A percentile compares a stretch with the other conserved stretches of the same genome.
phyloP scores from a whole-genome alignment of 2,329 filamentous ascomycete species.

The Aspergillus viridinutans region DNA sequence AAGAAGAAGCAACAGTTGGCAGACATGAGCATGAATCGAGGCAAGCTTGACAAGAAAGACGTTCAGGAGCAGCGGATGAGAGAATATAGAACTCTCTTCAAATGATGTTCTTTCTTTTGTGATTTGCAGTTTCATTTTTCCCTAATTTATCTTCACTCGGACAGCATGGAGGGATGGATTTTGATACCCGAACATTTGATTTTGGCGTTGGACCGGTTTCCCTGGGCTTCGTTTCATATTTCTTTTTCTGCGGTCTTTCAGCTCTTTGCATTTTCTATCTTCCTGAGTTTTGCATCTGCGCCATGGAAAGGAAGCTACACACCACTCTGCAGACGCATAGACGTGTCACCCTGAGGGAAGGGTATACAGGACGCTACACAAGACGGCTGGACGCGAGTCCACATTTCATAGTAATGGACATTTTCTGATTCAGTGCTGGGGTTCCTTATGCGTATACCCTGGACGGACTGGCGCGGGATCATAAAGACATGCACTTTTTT shows the following conservation, averaged over 20 bases:
- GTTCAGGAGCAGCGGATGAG: slow-evolving; percentile 61
- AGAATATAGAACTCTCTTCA: slow-evolving; percentile 58
- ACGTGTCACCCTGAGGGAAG: neutral
- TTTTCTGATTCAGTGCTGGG: neutral
- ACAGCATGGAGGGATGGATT: neutral
- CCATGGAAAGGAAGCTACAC: neutral
- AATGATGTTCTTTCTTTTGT: slow-evolving; percentile 20
- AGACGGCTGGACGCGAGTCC: neutral
- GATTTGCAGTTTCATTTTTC: neutral
- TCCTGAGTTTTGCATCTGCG: neutral
- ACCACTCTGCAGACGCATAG: neutral
- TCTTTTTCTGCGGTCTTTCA: slow-evolving; percentile 4
- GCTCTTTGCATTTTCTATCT: slow-evolving; percentile 3
- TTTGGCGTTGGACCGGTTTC: neutral
- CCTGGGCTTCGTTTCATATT: neutral
- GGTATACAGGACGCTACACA: neutral
- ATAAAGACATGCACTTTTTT: neutral
- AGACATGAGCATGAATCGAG: slow-evolving; percentile 74
- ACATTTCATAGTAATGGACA: neutral
- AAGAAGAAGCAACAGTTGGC: slow-evolving; percentile 90
- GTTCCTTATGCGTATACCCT: neutral
- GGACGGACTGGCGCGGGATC: neutral
- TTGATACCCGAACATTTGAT: neutral
- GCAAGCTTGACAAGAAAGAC: slow-evolving; percentile 56
- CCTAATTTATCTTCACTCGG: no score